Conservation (phyloP, 1,139 yeast genomes). For the Geotrichum candidum region DNA sequence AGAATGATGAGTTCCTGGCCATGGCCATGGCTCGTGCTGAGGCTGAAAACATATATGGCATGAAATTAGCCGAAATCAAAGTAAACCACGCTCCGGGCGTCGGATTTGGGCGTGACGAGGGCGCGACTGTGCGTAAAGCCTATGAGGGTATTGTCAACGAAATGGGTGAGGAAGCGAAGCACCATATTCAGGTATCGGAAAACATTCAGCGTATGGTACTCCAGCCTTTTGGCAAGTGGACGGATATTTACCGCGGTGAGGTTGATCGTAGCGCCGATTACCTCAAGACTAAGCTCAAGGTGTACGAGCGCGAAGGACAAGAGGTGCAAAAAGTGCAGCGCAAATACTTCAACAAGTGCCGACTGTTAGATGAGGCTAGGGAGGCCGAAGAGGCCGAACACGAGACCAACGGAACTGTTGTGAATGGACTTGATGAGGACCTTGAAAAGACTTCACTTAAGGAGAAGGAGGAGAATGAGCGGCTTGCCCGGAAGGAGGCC, state of each 20-base stretch:
- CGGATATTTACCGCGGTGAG: slow-evolving; percentile 64
- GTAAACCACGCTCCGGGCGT: slow-evolving; percentile 37
- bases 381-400: slow-evolving; percentile 6
- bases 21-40: slow-evolving; percentile 68
- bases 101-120: slow-evolving; percentile 44
- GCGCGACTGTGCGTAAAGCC: slow-evolving; percentile 54
- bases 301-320: slow-evolving; percentile 44
- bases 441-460: not conserved
- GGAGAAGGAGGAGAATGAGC: not conserved
- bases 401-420: not conserved
- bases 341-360: slow-evolving; percentile 70
- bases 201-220: slow-evolving; percentile 58
- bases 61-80: slow-evolving; percentile 44
- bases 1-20: slow-evolving; percentile 62
- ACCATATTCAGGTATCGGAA: slow-evolving; percentile 60
- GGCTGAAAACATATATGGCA: slow-evolving; percentile 64
- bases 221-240: slow-evolving; percentile 71
- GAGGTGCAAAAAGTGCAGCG: slow-evolving; percentile 58
- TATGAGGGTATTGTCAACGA: slow-evolving; percentile 53
- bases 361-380: slow-evolving; percentile 55
- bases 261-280: slow-evolving; percentile 57
- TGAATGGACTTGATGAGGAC: slow-evolving; percentile 6
- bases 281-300: slow-evolving; percentile 46
- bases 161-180: slow-evolving; percentile 59
- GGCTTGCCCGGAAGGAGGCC: not conserved